These are phyloP conservation scores for Phtheirospermum japonicum DNA, from an alignment of 257 asterid genomes.

Conservation along the genomic window DNA sequence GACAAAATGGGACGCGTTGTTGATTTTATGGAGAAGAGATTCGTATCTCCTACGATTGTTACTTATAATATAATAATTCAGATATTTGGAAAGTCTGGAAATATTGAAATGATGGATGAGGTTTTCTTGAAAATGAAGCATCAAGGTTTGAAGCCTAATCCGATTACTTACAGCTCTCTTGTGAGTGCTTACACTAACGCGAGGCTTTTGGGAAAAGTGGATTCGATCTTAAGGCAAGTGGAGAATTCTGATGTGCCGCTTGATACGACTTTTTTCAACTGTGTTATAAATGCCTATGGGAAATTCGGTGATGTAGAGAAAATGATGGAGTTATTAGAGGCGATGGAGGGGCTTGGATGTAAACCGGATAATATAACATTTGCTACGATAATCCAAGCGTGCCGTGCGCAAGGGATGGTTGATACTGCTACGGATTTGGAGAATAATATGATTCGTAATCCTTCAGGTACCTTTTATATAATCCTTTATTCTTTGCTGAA, in stretches of 20 bases:
- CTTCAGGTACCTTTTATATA: no score
- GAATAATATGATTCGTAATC: constrained; percentile 34
- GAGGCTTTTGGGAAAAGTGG: no score
- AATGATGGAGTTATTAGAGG: no score
- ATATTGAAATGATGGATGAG: constrained; percentile 68
- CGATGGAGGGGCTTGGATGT: no score
- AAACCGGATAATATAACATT: no score
- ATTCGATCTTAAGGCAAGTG: constrained; percentile 73
- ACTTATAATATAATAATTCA: constrained; percentile 78
- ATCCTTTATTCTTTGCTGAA: no score
- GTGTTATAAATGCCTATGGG: constrained; percentile 73
- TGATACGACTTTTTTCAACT: constrained; percentile 78
- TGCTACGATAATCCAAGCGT: no score
- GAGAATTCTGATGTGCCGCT: constrained; percentile 72
- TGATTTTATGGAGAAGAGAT: constrained; percentile 75
- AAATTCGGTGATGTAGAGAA: constrained; percentile 64
- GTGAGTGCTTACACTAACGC: no score
- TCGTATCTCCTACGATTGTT: constrained; percentile 62
- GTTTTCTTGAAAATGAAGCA: no score
- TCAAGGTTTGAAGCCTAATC: no score
- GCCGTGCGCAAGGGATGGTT: constrained; percentile 66
- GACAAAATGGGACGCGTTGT: constrained; percentile 65
- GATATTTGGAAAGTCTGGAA: constrained; percentile 70
- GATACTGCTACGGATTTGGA: constrained; percentile 63
- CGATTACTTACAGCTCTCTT: no score